Evolutionary conservation across 495 filamentous ascomycete species (phyloP), one percentile per base, ranked within the genome.

Genomic region (Xylaria palmicola): DNA sequence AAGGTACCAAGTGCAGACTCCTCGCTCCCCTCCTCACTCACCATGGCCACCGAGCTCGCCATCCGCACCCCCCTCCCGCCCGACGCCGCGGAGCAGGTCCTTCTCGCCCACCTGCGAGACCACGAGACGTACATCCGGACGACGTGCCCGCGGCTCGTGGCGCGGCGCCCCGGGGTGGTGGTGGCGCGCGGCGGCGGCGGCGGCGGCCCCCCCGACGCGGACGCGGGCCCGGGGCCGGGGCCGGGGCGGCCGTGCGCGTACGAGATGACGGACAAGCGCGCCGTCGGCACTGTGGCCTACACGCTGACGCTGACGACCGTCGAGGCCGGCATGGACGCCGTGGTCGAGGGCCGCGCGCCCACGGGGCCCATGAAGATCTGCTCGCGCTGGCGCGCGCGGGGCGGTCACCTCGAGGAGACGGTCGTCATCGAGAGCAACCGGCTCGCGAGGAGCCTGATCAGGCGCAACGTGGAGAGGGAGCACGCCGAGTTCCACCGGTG

Each of bases 31-130:
- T n/a, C n/a, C n/a, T n/a, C n/a, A n/a, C 17, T 34, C 47, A 60
- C 27, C 24, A 65, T 70, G 65, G 15, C 59, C 6, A 27, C 51
- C 44, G 59, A 63, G 30, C 61, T 44, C 10, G 55, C 51, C 4
- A 67, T 70, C 62, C 75, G 81, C 44, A 88, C 87, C 5, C 78
- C 81, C 0, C 77, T 90, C 30, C 87, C 89, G 0, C 48, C 73
- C 0, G 73, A 69, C 29, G 77, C 85, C 32, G 79, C 81, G 5
- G 82, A 79, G 19, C 69, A 82, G 40, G 78, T 79, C 24, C 85
- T 84, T 26, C 68, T 90, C 56, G 70, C 77, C 26, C 79, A 82
- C 17, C 81, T 90, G 4, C 86, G 87, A 61, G 77, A 86, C 71
- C 86, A 78, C 69, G 64, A 66, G 4, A 68, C 72, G 56, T 72